phyloP scores from a whole-genome alignment of 139 green algal genomes.

The Tetradesmus lagerheimii region DNA sequence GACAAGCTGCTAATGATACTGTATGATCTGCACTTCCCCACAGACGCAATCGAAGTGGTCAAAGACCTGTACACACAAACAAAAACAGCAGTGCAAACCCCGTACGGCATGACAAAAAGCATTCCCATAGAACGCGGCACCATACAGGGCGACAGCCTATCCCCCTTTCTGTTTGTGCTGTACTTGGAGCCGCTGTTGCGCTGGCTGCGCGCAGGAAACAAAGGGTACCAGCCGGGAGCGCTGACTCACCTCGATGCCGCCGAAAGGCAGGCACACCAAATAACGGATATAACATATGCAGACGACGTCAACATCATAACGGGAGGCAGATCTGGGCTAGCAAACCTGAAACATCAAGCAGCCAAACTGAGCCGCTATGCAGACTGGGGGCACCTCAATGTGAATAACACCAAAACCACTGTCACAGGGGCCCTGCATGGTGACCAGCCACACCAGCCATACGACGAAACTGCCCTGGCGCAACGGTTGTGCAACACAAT shows the following conservation, averaged over 20 bases:
- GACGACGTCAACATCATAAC: constrained; percentile 13
- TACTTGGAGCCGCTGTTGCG: constrained; percentile 1
- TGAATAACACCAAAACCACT: constrained; percentile 23
- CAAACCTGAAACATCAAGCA: background rate
- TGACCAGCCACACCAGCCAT: background rate
- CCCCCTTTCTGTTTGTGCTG: constrained; percentile 46
- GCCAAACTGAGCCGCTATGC: background rate
- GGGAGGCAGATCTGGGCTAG: background rate
- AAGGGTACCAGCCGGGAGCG: too few relatives aligned
- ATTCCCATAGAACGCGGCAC: too few relatives aligned
- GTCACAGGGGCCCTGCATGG: constrained; percentile 6
- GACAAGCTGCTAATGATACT: constrained; percentile 54
- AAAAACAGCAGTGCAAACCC: constrained; percentile 31
- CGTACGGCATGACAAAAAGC: too few relatives aligned
- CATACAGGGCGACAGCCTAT: constrained; percentile 61
- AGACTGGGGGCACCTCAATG: background rate
- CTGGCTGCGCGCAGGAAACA: background rate
- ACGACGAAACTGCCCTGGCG: background rate
- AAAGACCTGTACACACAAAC: constrained; percentile 54
- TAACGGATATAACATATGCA: constrained; percentile 6
- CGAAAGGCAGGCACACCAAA: background rate
- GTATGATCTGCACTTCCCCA: constrained; percentile 54
- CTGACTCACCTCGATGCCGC: too few relatives aligned
- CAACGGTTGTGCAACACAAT: too few relatives aligned
- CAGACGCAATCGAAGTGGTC: constrained; percentile 47